Evolutionary conservation across 768 basidiomycete genomes (phyloP), one percentile per base, ranked within the genome.

Genomic region (Amanita rubescens): DNA sequence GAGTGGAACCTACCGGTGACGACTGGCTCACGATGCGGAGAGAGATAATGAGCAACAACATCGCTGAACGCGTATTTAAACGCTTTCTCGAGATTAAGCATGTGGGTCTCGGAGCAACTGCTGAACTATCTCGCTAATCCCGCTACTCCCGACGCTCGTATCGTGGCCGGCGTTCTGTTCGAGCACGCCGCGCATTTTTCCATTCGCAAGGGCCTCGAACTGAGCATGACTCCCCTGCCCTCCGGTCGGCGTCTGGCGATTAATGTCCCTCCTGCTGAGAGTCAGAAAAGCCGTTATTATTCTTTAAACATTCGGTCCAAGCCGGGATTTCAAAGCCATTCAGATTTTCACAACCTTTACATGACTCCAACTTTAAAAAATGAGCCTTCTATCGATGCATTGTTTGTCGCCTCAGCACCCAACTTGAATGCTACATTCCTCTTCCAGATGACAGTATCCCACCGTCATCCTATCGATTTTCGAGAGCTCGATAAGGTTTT

Each of bases 391-490:
- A 27, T 54, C 34, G 46, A 57, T 47, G 20, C 51, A n/a, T 17
- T 56, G 22, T 56, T 27, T 37, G 49, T 57, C 25, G 54, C 56
- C 14, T 48, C 46, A 48, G 34, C 17, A 45, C 14, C 11, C 33
- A 17, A n/a, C n/a, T n/a, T n/a, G n/a, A n/a, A n/a, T n/a, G n/a
- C 30, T 45, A 57, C 56, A 20, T 52, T 5, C 45, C 33, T 57
- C 56, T 57, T 57, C 53, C 58, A 57, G 48, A 58, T 59, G 47
- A 59, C 51, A 25, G 55, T 58, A 12, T 45, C 43, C 15, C 6
- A n/a, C 15, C 19, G 15, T 20, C 57, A 57, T 45, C 34, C 30
- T 38, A 50, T 56, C 52, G 53, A 56, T 5, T 37, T 54, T 49
- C 19, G 19, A 33, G 51, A 51, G 22, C 33, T 56, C 17, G 14